These are phyloP conservation scores for Eragrostis curvula DNA, from an alignment of 176 grass and related monocot species.

Conservation along the genomic window DNA sequence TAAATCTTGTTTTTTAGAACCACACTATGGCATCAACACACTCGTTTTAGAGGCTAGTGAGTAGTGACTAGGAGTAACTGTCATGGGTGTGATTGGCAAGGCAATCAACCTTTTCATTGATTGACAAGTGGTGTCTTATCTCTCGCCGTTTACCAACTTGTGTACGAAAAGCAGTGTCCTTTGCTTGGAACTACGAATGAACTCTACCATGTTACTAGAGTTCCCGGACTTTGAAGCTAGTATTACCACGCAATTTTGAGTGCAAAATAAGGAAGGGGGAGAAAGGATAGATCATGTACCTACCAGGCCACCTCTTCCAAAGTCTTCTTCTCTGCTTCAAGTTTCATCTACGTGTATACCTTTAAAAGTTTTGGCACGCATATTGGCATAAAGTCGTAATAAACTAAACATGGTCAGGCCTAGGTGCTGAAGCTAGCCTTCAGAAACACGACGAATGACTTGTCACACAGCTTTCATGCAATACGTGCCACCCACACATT, in stretches of 20 bases:
- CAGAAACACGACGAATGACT: not conserved
- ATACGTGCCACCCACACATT: not conserved
- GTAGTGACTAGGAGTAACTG: too few species aligned
- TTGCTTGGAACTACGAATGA: too few species aligned
- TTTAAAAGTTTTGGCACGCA: not conserved
- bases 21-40: too few species aligned
- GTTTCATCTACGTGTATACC: not conserved
- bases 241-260: not conserved
- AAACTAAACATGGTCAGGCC: not conserved
- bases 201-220: not conserved
- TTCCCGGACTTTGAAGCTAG: conserved; percentile 5
- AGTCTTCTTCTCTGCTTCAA: conserved; percentile 8
- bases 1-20: too few species aligned
- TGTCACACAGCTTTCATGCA: not conserved
- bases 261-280: not conserved
- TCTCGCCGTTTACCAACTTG: too few species aligned
- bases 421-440: not conserved
- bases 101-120: too few species aligned
- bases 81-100: too few species aligned
- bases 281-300: not conserved
- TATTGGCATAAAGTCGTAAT: not conserved
- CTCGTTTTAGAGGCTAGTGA: too few species aligned
- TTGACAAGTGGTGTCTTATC: too few species aligned
- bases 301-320: not conserved
- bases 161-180: too few species aligned